These are phyloP conservation scores for Priceomyces medius DNA, from an alignment of 805 yeast species.

Conservation along the genomic window DNA sequence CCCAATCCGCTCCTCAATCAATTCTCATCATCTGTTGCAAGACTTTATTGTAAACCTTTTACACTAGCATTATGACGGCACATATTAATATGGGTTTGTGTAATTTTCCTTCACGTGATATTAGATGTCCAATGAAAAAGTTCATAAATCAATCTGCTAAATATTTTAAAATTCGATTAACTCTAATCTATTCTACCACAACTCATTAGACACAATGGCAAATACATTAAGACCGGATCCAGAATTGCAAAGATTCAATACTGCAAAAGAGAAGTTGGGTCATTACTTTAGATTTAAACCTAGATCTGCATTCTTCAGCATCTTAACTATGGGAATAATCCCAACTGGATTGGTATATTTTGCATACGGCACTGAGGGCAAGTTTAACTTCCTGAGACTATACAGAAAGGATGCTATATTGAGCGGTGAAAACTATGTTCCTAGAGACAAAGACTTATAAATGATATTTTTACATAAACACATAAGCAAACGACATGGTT, in stretches of 20 bases:
- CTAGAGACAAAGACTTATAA: constrained; percentile 45
- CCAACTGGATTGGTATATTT: constrained; percentile 37
- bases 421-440: constrained; percentile 37
- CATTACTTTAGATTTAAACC: constrained; percentile 44
- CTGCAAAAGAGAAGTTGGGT: constrained; percentile 41
- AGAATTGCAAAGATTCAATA: constrained; percentile 40
- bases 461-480: background rate
- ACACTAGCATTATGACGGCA: too few relatives aligned
- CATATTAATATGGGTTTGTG: too few relatives aligned
- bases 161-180: background rate
- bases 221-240: constrained; percentile 44
- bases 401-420: constrained; percentile 38
- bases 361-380: constrained; percentile 42
- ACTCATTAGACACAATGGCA: constrained; percentile 29
- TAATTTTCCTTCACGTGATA: constrained; percentile 7
- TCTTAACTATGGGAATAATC: constrained; percentile 36
- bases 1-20: too few relatives aligned
- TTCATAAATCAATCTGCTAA: background rate
- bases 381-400: constrained; percentile 26
- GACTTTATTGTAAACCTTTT: too few relatives aligned
- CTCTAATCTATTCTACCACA: background rate
- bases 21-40: too few relatives aligned
- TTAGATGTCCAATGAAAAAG: constrained; percentile 9
- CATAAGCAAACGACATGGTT: background rate
- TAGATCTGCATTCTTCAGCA: constrained; percentile 34